Evolutionary conservation across 2,329 filamentous ascomycete genomes (phyloP).

Genomic region (Nigrograna mackinnonii): DNA sequence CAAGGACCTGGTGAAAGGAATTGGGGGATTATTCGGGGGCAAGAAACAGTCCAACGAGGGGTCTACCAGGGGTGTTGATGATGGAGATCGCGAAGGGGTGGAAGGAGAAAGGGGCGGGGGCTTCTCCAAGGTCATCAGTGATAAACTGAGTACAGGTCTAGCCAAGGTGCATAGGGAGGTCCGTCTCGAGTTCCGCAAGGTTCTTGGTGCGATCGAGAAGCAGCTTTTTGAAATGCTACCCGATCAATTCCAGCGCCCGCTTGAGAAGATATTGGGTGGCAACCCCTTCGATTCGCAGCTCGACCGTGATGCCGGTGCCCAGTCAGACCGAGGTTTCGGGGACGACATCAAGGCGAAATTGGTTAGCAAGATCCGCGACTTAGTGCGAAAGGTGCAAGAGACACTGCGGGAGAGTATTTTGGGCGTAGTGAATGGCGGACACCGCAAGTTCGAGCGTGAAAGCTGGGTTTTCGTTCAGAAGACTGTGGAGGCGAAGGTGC

Average conservation of each 20-base stretch:
- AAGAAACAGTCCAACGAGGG: constrained; percentile 21
- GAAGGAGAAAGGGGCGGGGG: constrained; percentile 19
- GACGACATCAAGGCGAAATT: constrained; percentile 33
- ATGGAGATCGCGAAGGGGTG: constrained; percentile 13
- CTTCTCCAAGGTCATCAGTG: constrained; percentile 30
- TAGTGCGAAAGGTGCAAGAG: constrained; percentile 30
- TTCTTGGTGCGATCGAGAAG: constrained; percentile 31
- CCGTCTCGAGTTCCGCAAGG: constrained; percentile 30
- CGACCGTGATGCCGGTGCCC: constrained; percentile 25
- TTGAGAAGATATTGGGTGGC: constrained; percentile 32
- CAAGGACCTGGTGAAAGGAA: constrained; percentile 28
- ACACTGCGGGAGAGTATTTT: constrained; percentile 31
- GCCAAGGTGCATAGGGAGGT: constrained; percentile 33
- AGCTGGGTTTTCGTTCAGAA: constrained; percentile 34
- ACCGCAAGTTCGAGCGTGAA: constrained; percentile 31
- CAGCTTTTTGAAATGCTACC: constrained; percentile 32
- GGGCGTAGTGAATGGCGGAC: constrained; percentile 32
- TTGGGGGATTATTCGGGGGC: constrained; percentile 26
- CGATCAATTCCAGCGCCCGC: constrained; percentile 29
- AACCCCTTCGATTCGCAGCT: constrained; percentile 33
- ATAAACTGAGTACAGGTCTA: constrained; percentile 32
- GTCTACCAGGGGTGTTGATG: constrained; percentile 20
- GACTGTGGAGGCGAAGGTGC: constrained; percentile 34
- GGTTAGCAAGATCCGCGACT: constrained; percentile 25
- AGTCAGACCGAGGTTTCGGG: constrained; percentile 27